phyloP scores from a whole-genome alignment of 371 early-diverging fungal genomes.

The Quaeritorhiza haematococci region DNA sequence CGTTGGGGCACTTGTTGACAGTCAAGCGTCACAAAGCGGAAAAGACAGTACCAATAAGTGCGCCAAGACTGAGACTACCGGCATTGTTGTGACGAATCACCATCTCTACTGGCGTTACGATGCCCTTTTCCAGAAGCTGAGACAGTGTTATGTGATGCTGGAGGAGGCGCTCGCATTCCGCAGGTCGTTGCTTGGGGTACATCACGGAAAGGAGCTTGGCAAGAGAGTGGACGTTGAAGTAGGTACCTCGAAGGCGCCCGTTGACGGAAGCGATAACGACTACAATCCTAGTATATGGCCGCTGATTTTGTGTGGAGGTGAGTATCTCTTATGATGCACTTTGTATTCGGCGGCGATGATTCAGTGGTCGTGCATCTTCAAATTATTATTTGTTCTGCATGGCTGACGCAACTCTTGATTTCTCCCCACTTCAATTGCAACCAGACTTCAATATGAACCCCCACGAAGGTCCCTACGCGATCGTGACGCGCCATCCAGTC shows the following conservation, averaged over 20 bases:
- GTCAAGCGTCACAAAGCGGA: too few relatives aligned
- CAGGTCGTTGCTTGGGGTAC: too few relatives aligned
- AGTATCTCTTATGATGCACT: background rate
- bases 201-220: too few relatives aligned
- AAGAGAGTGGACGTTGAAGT: background rate
- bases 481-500: background rate
- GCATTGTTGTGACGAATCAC: conserved; percentile 45
- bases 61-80: conserved; percentile 1
- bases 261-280: background rate
- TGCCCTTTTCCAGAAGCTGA: conserved; percentile 16
- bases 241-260: background rate
- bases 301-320: conserved; percentile 20
- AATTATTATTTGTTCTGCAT: too few relatives aligned
- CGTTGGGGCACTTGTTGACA: too few relatives aligned
- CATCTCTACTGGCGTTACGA: conserved; percentile 49
- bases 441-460: background rate
- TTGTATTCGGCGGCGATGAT: background rate
- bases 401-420: background rate
- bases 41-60: too few relatives aligned
- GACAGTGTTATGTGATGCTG: conserved; percentile 24
- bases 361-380: background rate
- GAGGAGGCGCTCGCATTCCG: conserved; percentile 9
- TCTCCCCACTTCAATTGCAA: too few relatives aligned
- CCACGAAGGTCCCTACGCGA: background rate
- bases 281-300: conserved; percentile 4